Base-by-base conservation (phyloP, 1,284 basidiomycete genomes). In the Neotropicomus parvogracilis region DNA sequence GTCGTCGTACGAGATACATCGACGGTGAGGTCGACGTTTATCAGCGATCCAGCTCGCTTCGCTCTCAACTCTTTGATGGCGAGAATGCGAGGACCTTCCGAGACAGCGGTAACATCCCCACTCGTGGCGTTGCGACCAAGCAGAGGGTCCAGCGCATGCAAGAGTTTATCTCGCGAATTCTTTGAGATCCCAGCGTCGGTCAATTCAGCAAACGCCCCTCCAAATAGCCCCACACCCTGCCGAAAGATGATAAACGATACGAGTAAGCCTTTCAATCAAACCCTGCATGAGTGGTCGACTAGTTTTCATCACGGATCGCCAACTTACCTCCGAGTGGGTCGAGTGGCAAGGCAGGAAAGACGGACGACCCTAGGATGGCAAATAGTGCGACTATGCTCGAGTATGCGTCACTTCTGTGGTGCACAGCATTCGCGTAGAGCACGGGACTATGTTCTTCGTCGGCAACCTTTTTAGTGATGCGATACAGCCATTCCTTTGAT, bases 331-430 rank as follows among this genome's bases (percentile, higher is more conserved):
- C 97, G 26, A 99, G 78, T 4, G 95, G 95, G 66, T 99, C 95
- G 26, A 98, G 75, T 24, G 92, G 91, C 54, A 93, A 74, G n/a
- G 88, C 78, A 12, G 93, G 88, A 60, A 88, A 82, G 52, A 83
- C 77, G 77, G 85, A 91, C 6, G 85, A 89, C 9, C 94, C 95
- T 26, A 94, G 68, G 60, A 97, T 97, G 14, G 93, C 93, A 33
- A 86, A 78, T 44, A 97, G 78, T 16, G 93, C 91, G 40, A 97
- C 91, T 41, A 86, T 60, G 57, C 89, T 91, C 4, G 91, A 91
- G 63, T 93, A 91, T 14, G 91, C 92, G 66, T 99, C 95, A 52
- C 89, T 93, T 26, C 95, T 82, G 68, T 99, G 97, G 67, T 99
- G 90, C 46, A 93, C 78, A 8, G 92, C 94, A 63, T 97, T 97